A percentile compares a stretch with the other conserved stretches of the same genome.
These are phyloP conservation scores for Kazachstania martiniae DNA, from an alignment of 805 yeast genomes.

Conservation along the genomic window DNA sequence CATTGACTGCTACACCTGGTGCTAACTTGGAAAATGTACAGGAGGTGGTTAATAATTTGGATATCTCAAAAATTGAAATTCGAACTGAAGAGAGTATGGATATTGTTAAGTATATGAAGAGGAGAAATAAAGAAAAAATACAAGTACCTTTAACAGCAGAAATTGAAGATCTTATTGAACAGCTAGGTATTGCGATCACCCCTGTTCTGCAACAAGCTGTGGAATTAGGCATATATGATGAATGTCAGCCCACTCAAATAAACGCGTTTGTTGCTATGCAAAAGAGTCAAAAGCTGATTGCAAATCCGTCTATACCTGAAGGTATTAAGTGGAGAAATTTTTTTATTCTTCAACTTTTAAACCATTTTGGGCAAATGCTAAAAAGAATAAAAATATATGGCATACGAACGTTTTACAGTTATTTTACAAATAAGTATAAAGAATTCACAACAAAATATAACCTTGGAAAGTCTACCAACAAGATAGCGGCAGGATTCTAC, in stretches of 20 bases:
- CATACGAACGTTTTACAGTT: conserved; percentile 58
- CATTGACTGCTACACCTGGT: conserved; percentile 94
- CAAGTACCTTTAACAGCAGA: conserved; percentile 44
- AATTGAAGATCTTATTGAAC: conserved; percentile 43
- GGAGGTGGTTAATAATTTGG: conserved; percentile 61
- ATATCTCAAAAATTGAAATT: conserved; percentile 69
- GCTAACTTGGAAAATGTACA: conserved; percentile 82
- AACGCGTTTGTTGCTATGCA: conserved; percentile 65
- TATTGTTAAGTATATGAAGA: conserved; percentile 66
- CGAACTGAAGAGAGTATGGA: conserved; percentile 80
- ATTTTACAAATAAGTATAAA: conserved; percentile 46
- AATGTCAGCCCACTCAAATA: conserved; percentile 54
- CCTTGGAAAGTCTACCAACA: conserved; percentile 52
- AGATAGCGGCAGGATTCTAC: conserved; percentile 52
- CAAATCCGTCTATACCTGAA: conserved; percentile 47
- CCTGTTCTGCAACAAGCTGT: conserved; percentile 59
- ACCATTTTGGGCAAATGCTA: conserved; percentile 61
- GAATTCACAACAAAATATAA: conserved; percentile 50
- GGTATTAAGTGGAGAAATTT: conserved; percentile 67
- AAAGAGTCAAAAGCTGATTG: conserved; percentile 46
- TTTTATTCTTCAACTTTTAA: conserved; percentile 44
- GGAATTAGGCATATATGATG: conserved; percentile 49
- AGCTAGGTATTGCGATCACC: conserved; percentile 50
- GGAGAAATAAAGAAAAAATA: conserved; percentile 48
- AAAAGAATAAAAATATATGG: conserved; percentile 74